These are phyloP conservation scores for Acacia confusa DNA, from an alignment of 306 rosid species.

Conservation along the genomic window DNA sequence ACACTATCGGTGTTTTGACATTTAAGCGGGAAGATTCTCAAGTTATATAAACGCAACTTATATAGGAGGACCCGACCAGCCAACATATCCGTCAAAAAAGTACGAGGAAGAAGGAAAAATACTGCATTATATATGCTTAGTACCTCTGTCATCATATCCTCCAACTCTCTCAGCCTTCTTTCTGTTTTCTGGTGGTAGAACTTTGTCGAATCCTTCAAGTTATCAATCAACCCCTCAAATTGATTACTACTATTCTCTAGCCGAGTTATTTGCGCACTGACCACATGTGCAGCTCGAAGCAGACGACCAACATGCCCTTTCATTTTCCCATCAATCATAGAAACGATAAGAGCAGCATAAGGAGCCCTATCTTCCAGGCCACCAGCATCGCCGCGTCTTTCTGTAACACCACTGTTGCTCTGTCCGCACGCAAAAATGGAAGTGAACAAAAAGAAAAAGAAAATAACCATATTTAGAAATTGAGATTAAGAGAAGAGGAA, in stretches of 20 bases:
- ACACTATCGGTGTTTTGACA: background rate
- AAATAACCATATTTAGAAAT: background rate
- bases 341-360: background rate
- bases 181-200: background rate
- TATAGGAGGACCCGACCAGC: background rate
- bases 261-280: background rate
- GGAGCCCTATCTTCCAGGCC: background rate
- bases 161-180: background rate
- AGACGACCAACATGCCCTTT: background rate
- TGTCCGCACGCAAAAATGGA: background rate
- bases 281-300: background rate
- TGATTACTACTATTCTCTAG: background rate
- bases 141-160: constrained; percentile 10
- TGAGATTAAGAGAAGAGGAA: background rate
- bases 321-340: background rate
- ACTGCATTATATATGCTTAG: background rate
- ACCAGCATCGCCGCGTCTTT: background rate
- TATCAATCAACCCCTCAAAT: background rate
- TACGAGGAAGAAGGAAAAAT: background rate
- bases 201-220: background rate
- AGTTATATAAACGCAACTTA: background rate
- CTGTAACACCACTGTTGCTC: background rate
- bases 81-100: background rate
- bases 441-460: background rate
- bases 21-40: background rate